Evolutionary conservation across 1,284 basidiomycete species (phyloP).

Genomic region (Sanghuangporus weigelae): DNA sequence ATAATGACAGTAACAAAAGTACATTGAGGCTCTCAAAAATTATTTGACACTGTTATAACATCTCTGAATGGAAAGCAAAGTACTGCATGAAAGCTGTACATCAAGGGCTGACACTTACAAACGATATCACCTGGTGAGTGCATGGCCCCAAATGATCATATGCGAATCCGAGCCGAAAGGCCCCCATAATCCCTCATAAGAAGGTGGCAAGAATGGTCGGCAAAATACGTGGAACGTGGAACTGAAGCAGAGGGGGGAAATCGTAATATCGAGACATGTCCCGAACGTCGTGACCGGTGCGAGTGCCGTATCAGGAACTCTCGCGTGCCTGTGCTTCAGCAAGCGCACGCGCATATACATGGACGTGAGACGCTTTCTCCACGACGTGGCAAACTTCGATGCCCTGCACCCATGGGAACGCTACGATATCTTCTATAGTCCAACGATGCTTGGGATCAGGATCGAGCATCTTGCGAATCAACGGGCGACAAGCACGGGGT

Average conservation of each 20-base stretch:
- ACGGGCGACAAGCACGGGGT: conserved; percentile 78
- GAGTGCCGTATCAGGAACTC: neutral
- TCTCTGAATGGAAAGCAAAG: conserved; percentile 4
- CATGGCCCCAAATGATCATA: too few species aligned
- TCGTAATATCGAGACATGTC: neutral
- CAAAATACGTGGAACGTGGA: neutral
- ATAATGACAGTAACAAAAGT: conserved; percentile 1
- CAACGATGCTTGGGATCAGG: conserved; percentile 83
- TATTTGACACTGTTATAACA: conserved; percentile 8
- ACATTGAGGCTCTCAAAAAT: conserved; percentile 11
- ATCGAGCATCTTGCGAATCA: conserved; percentile 94
- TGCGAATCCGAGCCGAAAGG: neutral
- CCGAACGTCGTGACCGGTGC: neutral
- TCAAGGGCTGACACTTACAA: neutral
- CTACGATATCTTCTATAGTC: conserved; percentile 80
- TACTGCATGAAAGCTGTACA: conserved; percentile 7
- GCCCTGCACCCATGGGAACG: conserved; percentile 76
- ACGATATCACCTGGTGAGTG: neutral
- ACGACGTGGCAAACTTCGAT: conserved; percentile 74
- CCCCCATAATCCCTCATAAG: neutral
- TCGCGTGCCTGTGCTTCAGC: conserved; percentile 29
- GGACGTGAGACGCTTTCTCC: conserved; percentile 58
- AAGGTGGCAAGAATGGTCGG: neutral
- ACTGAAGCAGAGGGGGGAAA: neutral
- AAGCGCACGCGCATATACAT: conserved; percentile 55